phyloP scores from a whole-genome alignment of 2,329 filamentous ascomycete genomes.

The Truncatella angustata region DNA sequence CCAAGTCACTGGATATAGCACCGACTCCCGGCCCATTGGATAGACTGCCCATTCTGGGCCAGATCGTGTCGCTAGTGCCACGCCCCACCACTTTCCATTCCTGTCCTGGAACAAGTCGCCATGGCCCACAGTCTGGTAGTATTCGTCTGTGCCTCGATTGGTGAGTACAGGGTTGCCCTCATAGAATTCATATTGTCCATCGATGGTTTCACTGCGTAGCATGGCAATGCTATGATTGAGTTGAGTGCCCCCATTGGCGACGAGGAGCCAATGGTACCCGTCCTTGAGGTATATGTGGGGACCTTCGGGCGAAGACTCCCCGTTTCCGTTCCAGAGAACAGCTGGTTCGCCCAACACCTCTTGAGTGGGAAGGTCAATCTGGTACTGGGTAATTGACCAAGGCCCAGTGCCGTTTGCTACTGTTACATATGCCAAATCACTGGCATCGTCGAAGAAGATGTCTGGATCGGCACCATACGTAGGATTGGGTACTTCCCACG shows the following conservation, averaged over 20 bases:
- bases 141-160: constrained; percentile 35
- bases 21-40: constrained; percentile 54
- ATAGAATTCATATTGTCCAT: constrained; percentile 41
- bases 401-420: constrained; percentile 11
- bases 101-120: constrained; percentile 43
- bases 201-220: constrained; percentile 36
- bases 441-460: constrained; percentile 39
- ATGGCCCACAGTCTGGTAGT: constrained; percentile 44
- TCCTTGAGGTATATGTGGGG: constrained; percentile 44
- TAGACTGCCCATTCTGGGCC: constrained; percentile 40
- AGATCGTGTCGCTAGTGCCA: constrained; percentile 43
- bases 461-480: constrained; percentile 36
- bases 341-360: constrained; percentile 31
- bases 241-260: constrained; percentile 47
- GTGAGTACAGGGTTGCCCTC: constrained; percentile 38
- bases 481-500: constrained; percentile 30
- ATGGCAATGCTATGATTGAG: constrained; percentile 40
- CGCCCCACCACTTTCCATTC: constrained; percentile 50
- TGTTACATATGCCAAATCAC: constrained; percentile 34
- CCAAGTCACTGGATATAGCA: constrained; percentile 44
- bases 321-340: constrained; percentile 44
- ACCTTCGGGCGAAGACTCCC: constrained; percentile 40
- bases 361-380: constrained; percentile 30
- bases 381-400: not conserved
- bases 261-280: constrained; percentile 47